These are phyloP conservation scores for Citrus unshiu DNA, from an alignment of 345 rosid genomes.

Conservation along the genomic window DNA sequence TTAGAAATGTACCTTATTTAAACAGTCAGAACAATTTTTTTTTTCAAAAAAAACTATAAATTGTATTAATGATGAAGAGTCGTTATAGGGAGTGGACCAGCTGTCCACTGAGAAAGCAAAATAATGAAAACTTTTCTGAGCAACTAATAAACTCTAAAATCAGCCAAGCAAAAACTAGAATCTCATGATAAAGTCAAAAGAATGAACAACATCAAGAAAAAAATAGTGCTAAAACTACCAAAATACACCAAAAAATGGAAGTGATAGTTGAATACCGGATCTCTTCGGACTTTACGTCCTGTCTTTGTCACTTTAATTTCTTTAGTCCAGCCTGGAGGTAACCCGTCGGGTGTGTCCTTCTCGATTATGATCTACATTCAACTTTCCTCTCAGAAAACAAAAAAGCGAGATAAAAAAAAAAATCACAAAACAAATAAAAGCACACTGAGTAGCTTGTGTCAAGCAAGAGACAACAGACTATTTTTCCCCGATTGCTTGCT, in stretches of 20 bases:
- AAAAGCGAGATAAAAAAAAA: neutral
- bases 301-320: slow-evolving; percentile 58
- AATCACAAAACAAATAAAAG: neutral
- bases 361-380: slow-evolving; percentile 52
- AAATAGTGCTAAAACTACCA: neutral
- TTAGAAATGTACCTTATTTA: neutral
- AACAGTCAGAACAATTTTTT: neutral
- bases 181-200: neutral
- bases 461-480: slow-evolving; percentile 21
- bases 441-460: slow-evolving; percentile 2
- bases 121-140: neutral
- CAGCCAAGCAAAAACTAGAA: slow-evolving; percentile 3
- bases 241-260: slow-evolving; percentile 12
- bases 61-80: too few relatives aligned
- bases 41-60: too few relatives aligned
- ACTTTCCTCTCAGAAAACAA: slow-evolving; percentile 1
- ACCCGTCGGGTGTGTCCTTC: slow-evolving; percentile 65
- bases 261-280: slow-evolving; percentile 49
- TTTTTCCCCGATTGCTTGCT: slow-evolving; percentile 7
- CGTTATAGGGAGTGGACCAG: too few relatives aligned
- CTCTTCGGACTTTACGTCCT: slow-evolving; percentile 53
- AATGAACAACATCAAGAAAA: neutral
- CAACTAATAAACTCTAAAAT: slow-evolving; percentile 8
- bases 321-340: slow-evolving; percentile 88
- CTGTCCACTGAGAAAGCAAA: too few relatives aligned